These are phyloP conservation scores for Taxawa tesnikishii DNA, from an alignment of 2,329 filamentous ascomycete genomes.

Conservation along the genomic window DNA sequence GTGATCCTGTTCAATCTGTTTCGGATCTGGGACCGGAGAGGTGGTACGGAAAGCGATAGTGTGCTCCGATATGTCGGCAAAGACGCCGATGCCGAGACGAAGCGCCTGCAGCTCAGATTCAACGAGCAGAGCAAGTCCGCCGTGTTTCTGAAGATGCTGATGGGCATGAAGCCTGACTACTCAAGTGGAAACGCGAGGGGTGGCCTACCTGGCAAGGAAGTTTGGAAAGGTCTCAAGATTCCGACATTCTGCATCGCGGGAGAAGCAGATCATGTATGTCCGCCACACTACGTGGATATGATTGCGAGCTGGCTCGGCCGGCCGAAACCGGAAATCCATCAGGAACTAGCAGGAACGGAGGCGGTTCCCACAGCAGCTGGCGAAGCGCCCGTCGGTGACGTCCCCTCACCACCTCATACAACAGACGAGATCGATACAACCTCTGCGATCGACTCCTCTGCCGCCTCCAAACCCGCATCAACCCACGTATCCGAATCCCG, in stretches of 20 bases:
- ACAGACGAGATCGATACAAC: slow-evolving; percentile 1
- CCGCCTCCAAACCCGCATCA: neutral
- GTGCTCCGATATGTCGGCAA: slow-evolving; percentile 65
- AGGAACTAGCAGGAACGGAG: neutral
- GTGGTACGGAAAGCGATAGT: slow-evolving; percentile 65
- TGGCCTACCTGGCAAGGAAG: slow-evolving; percentile 55
- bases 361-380: slow-evolving; percentile 23
- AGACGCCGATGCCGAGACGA: slow-evolving; percentile 52
- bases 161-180: slow-evolving; percentile 55
- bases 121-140: slow-evolving; percentile 75
- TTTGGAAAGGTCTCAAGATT: slow-evolving; percentile 60
- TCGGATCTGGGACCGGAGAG: slow-evolving; percentile 65
- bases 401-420: too few species aligned
- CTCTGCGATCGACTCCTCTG: neutral
- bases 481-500: slow-evolving; percentile 1
- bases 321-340: neutral
- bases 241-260: slow-evolving; percentile 73
- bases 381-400: slow-evolving; percentile 2
- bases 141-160: slow-evolving; percentile 72
- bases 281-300: slow-evolving; percentile 56
- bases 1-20: slow-evolving; percentile 62
- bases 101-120: slow-evolving; percentile 56
- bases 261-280: slow-evolving; percentile 63
- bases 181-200: slow-evolving; percentile 39
- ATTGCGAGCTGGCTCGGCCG: slow-evolving; percentile 38